A percentile compares a stretch with the other conserved stretches of the same genome.
phyloP scores from a whole-genome alignment of 2,329 filamentous ascomycete genomes.

The Alternaria triticina region DNA sequence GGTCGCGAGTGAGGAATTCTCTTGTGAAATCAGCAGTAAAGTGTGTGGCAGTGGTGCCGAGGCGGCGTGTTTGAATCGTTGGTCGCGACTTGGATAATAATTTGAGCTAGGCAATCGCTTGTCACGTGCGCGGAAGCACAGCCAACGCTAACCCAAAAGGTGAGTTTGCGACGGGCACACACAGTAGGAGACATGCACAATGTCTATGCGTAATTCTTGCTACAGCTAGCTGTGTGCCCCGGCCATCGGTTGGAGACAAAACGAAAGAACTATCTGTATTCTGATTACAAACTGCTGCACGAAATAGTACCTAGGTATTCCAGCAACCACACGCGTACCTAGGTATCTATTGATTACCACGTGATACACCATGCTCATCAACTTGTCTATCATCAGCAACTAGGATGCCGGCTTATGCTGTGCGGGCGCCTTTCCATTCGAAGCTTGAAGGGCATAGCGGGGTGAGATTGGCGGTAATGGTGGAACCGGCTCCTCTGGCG shows the following conservation, averaged over 20 bases:
- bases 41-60: neutral
- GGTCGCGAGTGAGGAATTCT: neutral
- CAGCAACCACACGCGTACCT: neutral
- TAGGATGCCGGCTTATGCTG: neutral
- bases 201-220: neutral
- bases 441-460: constrained; percentile 13
- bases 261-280: neutral
- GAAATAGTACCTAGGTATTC: neutral
- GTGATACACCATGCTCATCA: neutral
- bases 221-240: neutral
- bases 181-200: neutral
- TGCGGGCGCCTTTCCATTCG: constrained; percentile 24
- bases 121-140: constrained; percentile 23
- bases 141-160: constrained; percentile 25
- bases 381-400: neutral
- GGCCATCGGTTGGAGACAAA: neutral
- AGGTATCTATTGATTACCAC: neutral
- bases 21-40: neutral
- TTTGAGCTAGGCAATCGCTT: constrained; percentile 18
- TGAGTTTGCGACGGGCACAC: constrained; percentile 23
- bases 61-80: neutral
- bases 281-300: neutral
- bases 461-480: constrained; percentile 35
- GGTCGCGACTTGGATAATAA: constrained; percentile 20
- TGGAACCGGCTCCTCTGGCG: constrained; percentile 22